Base-by-base conservation (phyloP, 1,139 yeast genomes). In the Magnusiomyces sp. region DNA sequence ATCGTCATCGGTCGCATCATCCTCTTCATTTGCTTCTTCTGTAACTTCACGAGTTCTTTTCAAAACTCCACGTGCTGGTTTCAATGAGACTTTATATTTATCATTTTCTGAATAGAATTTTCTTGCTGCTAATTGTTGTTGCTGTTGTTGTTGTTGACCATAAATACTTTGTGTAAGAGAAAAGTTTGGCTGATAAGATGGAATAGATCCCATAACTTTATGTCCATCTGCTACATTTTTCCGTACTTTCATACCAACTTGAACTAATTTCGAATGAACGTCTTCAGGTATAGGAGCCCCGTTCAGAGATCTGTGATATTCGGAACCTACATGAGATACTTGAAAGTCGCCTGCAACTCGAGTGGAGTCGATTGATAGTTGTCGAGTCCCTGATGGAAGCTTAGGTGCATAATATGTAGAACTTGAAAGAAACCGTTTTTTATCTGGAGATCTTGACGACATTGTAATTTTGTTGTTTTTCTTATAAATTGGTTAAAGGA, bases 141-240 rank as follows among this genome's bases (percentile, higher is more conserved):
- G 29, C n/a, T 36, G 23, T 34, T 49, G 48, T 55, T 55, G 47
- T 52, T 49, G 48, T 55, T 56, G 47, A 36, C 37, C 49, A 20
- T 23, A 43, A 23, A 23, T 23, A 23, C 29, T 23, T 23, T 23
- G 29, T 23, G 29, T 23, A 20, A 43, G 31, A 16, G 49, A 14
- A 14, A 37, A n/a, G 10, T 38, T 32, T 11, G 62, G 61, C 33
- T 53, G 55, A 50, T 61, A 61, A 0, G 62, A 57, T 5, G 64
- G 63, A 13, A 60, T 51, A 2, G 60, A 49, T 17, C 56, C 54
- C 31, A 50, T 52, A 31, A 46, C 46, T 47, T 59, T 60, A 55
- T 63, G 62, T 27, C 67, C 67, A 31, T 64, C 66, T 31, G 60
- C 58, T n/a, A 63, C 62, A 32, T 56, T 55, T 53, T 60, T 62